Base-by-base conservation (phyloP, 1,139 yeast genomes). In the Blastobotrys apis region DNA sequence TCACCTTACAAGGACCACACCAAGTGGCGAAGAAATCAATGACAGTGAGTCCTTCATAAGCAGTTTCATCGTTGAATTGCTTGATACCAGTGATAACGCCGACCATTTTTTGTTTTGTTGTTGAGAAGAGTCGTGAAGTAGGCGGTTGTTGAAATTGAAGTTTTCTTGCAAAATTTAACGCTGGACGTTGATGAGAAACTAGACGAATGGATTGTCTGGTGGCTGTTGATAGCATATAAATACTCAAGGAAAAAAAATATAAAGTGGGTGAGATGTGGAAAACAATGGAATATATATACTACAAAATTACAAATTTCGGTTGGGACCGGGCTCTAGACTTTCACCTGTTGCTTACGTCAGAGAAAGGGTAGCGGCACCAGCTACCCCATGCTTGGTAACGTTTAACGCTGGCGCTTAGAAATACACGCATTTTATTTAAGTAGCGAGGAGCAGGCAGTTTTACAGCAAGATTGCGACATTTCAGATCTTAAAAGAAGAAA, bases 1-100 rank as follows among this genome's bases (percentile, higher is more conserved):
- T 82, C 81, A 84, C 84, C 74, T 87, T 87, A 74, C 97, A 88
- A 51, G 97, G 96, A 57, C 95, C 96, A 70, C 97, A 88, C 96
- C 97, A 88, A 51, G 90, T 81, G 85, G 38, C 37, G 33, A 23
- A 33, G 72, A 88, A 88, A 72, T 88, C 97, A 53, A 88, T 86
- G 53, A 88, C 94, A 54, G 85, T 51, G 29, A 54, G 47, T 13
- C 53, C 53, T 20, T 53, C 48, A 39, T 44, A 50, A 32, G 46
- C 45, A 47, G 53, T 49, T 21, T 50, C 55, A 31, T 49, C 48
- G 33, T 53, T 41, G 52, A 56, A 57, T 41, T 55, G 51, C 27
- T 44, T 38, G n/a, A 45, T 40, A 25, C 54, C 45, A 3, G 50
- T 45, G 34, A 57, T 49, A 35, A 43, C 51, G 12, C 19, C 16